Evolutionary conservation across 306 rosid genomes (phyloP), one percentile per base, ranked within the genome.

Genomic region (Castanospermum australe): DNA sequence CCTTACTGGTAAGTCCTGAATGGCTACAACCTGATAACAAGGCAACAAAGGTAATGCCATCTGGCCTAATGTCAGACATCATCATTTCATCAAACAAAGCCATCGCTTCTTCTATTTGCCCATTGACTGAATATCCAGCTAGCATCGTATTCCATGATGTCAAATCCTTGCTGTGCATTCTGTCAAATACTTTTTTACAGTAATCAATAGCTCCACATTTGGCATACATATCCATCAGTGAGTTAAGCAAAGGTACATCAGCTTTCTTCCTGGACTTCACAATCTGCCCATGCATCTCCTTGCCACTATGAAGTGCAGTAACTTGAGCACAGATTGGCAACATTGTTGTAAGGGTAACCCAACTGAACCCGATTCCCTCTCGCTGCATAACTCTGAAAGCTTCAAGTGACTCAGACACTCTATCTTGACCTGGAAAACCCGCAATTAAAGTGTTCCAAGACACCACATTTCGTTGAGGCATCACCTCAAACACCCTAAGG

Each of bases 101-200:
- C 32, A 78, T 38, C 18, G 85, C 91, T 36, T 85, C 84, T 57
- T 87, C 69, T 15, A 85, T 73, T 55, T 65, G 62, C 63, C 93
- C 89, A 74, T 90, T 90, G 65, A 81, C 41, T 11, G 91, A 84
- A 79, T 81, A 83, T 4, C 92, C 92, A 7, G 75, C 64, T 8
- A 90, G 84, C 83, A 88, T 75, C 38, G 87, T 90, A 71, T 90
- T 90, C 92, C 94, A 86, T 2, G 94, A 79, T 4, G 89, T 87
- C 75, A 87, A 83, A 73, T 86, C 92, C 77, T 76, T 85, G 25
- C 39, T 35, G 7, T 39, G 85, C 89, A 87, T 83, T 36, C 50
- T 59, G 12, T 83, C 71, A 73, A 88, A 90, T 24, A 86, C 84
- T 64, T 81, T 86, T 48, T 76, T 56, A 76, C 91, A 81, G 57